These are phyloP conservation scores for Aspergillus ustus DNA, from an alignment of 2,329 filamentous ascomycete species.

Conservation along the genomic window DNA sequence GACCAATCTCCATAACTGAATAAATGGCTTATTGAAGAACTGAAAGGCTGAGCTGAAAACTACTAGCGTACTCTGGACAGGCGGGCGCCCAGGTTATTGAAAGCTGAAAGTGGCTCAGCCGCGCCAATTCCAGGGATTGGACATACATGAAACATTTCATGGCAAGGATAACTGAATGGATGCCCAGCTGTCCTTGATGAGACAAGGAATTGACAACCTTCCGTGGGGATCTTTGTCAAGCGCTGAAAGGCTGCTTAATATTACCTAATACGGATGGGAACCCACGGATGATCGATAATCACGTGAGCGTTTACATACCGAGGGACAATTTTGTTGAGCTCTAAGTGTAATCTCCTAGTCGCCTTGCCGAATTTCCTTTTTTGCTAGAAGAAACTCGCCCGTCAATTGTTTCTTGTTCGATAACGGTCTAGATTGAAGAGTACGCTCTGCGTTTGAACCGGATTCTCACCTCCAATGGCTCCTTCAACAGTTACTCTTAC, in stretches of 20 bases:
- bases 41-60: background rate
- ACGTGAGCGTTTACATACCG: background rate
- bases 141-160: background rate
- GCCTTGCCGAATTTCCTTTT: no score
- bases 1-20: no score
- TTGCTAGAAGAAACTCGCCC: background rate
- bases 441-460: background rate
- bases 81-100: background rate
- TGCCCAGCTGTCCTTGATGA: background rate
- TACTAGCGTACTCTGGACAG: background rate
- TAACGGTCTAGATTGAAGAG: background rate
- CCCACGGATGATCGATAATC: background rate
- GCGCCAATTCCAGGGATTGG: background rate
- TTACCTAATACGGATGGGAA: background rate
- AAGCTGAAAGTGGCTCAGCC: background rate
- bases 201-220: no score
- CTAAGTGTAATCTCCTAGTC: background rate
- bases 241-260: background rate
- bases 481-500: conserved; percentile 43
- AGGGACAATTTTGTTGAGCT: background rate
- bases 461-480: conserved; percentile 34
- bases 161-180: background rate
- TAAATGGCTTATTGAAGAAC: background rate
- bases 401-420: background rate
- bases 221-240: background rate